Base-by-base conservation (phyloP, 208 protist genomes). In the Wallacemonas sp. region DNA sequence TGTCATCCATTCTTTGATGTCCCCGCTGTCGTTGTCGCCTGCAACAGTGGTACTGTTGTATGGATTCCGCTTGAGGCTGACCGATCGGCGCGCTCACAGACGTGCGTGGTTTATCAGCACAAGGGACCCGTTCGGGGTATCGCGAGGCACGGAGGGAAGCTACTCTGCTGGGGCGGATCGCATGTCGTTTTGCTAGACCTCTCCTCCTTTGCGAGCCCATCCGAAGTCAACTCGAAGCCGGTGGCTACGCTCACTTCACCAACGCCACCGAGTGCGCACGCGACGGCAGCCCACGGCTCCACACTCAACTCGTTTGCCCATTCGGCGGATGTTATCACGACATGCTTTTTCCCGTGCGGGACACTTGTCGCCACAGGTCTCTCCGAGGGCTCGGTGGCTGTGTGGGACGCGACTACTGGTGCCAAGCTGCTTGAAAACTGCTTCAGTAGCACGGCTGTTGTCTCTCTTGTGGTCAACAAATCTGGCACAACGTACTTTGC, bases 401-500 rank as follows among this genome's bases (percentile, higher is more conserved):
- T 92, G 19, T 95, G 89, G 89, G 85, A 95, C 41, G 67, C 81
- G 6, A 34, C 71, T 27, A 88, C 50, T 13, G 72, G 86, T 10
- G 65, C 63, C 13, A 85, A 89, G 61, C 73, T 95, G 67, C 76
- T 78, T 33, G 77, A 92, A 27, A 78, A 84, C 59, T 73, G 66
- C 42, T 95, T 87, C 64, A 87, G 76, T 54, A 69, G 41, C 26
- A 78, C 72, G 19, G 70, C 85, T 15, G 78, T 95, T 45, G 78
- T 87, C 33, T 74, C 85, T n/a, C 61, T 91, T 15, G 69, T 78
- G 0, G 30, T 71, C 21, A 95, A 81, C 73, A 78, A 71, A 39
- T 81, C 77, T 21, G 89, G 89, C 46, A 87, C 72, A 9, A 81
- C 54, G 34, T 95, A 91, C 68, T 95, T 84, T 63, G 81, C 89